Evolutionary conservation across 2,329 filamentous ascomycete genomes (phyloP), one percentile per base, ranked within the genome.

Genomic region (Camillea tinctor): DNA sequence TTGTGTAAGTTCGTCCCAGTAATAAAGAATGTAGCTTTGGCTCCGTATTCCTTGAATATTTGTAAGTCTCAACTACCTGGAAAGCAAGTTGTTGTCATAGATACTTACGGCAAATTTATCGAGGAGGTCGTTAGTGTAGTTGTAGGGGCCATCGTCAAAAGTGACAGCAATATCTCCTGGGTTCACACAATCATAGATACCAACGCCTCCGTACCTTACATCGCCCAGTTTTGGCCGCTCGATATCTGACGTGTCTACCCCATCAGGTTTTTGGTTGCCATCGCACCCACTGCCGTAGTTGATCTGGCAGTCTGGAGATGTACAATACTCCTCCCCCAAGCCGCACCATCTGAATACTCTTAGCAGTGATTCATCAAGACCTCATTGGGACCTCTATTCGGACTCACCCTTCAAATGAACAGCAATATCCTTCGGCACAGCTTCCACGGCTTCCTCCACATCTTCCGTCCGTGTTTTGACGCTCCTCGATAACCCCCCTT

Each of bases 11-110:
- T 83, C 69, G 80, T 82, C 15, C 81, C 81, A 20, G 79, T 83
- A 58, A 88, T 78, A 72, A 88, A 88, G 71, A 89, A 88, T 2
- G 86, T 88, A 1, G 84, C 86, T 62, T 84, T 86, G 7, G 82
- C 85, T 58, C 79, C 73, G 64, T 85, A 85, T 50, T 75, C 76
- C 70, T 74, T n/a, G 22, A 54, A 84, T 76, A 56, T 23, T 22
- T 52, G 60, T 71, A 56, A 70, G 69, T 48, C 24, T 44, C 20
- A 17, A 23, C 40, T 40, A 23, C 40, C 30, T 7, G 23, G 26
- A 5, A 2, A 40, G 23, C 23, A n/a, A 13, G 21, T 21, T 50
- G n/a, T 36, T 15, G 48, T 40, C 44, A 21, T 11, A 15, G 36
- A 24, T 3, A 30, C 64, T 17, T 66, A 73, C 71, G 48, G 67